Evolutionary conservation across 768 basidiomycete species (phyloP), one percentile per base, ranked within the genome.

Genomic region (Rubroboletus pulcherrimus): DNA sequence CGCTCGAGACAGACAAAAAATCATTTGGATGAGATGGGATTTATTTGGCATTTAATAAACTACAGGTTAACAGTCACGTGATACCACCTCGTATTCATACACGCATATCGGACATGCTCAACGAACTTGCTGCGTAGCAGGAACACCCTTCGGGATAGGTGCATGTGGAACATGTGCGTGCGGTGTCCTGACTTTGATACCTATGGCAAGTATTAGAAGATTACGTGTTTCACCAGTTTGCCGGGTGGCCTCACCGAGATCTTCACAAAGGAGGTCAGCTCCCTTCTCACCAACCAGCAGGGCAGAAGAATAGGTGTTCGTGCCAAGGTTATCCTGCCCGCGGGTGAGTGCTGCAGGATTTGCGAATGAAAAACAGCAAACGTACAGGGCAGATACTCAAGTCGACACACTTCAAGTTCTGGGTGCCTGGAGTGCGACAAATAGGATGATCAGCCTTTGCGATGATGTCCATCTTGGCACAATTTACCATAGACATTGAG

Each of bases 281-380:
- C 82, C 85, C 73, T 87, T 87, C 76, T 87, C 85, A 31, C 86
- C 85, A 38, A 86, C 82, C 33, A 86, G 67, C 58, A 88, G 70
- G 15, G 86, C 86, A 53, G 84, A 84, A 33, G 84, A 86, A 73
- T 87, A 86, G 6, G 85, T 87, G 75, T 86, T 86, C 41, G 85
- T 86, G 56, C 84, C 85, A 60, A 86, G 70, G 70, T 87, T 87
- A 61, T 85, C 85, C 82, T 84, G 52, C n/a, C 51, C 39, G 30
- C 11, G 21, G 40, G 37, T 57, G 45, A 58, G 49, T 31, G 26
- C 30, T n/a, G 33, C 7, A 42, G 14, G 24, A 52, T 24, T 26
- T 39, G 31, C 14, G 17, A 33, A 26, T 15, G 12, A 44, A 19
- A 43, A 19, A 31, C 14, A 35, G 11, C n/a, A 40, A 24, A 71